These are phyloP conservation scores for Agrocybe praecox DNA, from an alignment of 768 basidiomycete species.

Conservation along the genomic window DNA sequence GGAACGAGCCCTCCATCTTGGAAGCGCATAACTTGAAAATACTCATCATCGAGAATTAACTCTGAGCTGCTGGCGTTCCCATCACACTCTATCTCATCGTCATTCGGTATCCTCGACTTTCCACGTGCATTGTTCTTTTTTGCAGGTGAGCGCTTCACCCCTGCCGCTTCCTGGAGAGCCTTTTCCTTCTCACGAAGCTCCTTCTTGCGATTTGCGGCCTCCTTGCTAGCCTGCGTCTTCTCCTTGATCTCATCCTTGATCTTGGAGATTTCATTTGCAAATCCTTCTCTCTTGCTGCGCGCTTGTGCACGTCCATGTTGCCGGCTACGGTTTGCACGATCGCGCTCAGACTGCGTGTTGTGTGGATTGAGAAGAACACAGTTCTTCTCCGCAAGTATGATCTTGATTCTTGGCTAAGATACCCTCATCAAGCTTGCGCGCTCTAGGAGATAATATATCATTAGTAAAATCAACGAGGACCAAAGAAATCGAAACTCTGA, in stretches of 20 bases:
- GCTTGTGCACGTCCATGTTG: not conserved
- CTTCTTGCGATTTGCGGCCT: not conserved
- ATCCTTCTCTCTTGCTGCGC: not conserved
- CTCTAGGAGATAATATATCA: not conserved
- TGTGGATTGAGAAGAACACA: not conserved
- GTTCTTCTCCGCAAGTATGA: not conserved
- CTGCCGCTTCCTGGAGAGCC: not conserved
- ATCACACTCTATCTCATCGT: not conserved
- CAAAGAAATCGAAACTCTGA: too few species aligned
- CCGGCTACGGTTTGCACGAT: not conserved
- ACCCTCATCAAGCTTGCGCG: not conserved
- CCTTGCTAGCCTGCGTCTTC: not conserved
- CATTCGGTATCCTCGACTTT: not conserved
- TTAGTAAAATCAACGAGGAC: too few species aligned
- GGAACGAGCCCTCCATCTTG: too few species aligned
- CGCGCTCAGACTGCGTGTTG: constrained; percentile 1
- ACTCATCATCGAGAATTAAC: too few species aligned
- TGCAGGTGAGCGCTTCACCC: not conserved
- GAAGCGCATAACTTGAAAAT: too few species aligned
- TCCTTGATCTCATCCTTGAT: not conserved
- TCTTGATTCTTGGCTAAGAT: not conserved
- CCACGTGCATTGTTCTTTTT: not conserved
- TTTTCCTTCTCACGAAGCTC: not conserved
- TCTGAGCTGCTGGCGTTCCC: too few species aligned
- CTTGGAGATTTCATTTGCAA: not conserved